Percentiles rank a stretch among this genome's conserved stretches.
Evolutionary conservation across 148 eudicot genomes (phyloP).

Genomic region (Camellia sinensis): DNA sequence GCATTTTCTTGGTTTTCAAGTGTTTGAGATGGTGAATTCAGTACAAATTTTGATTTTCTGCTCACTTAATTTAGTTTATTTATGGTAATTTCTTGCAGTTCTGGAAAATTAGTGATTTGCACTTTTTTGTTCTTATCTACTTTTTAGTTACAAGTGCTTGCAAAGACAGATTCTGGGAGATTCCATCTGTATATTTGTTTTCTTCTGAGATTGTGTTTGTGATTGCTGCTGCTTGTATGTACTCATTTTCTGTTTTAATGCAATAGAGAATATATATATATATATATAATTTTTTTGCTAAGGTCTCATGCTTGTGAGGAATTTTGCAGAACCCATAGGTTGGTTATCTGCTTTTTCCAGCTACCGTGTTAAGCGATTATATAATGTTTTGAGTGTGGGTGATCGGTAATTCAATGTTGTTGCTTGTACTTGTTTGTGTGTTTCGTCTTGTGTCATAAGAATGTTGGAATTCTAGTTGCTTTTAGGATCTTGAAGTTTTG

Average conservation of each 20-base stretch:
- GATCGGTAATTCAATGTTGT: no score
- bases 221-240: not conserved
- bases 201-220: not conserved
- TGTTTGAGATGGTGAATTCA: not conserved
- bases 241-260: not conserved
- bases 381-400: no score
- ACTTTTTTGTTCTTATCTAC: not conserved
- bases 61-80: not conserved
- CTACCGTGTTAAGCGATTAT: no score
- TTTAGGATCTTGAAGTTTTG: constrained; percentile 1
- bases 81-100: no score
- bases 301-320: not conserved
- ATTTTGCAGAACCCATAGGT: no score
- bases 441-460: not conserved
- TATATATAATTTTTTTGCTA: not conserved
- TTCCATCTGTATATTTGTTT: no score
- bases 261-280: not conserved
- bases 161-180: not conserved
- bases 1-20: not conserved
- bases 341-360: no score
- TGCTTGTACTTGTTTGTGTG: not conserved
- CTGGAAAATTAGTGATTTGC: not conserved
- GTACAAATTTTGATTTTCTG: not conserved
- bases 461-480: not conserved
- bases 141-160: not conserved